Percentiles rank a stretch among this genome's conserved stretches.
phyloP scores from a whole-genome alignment of 495 filamentous ascomycete genomes.

The Penicillium riverlandense region DNA sequence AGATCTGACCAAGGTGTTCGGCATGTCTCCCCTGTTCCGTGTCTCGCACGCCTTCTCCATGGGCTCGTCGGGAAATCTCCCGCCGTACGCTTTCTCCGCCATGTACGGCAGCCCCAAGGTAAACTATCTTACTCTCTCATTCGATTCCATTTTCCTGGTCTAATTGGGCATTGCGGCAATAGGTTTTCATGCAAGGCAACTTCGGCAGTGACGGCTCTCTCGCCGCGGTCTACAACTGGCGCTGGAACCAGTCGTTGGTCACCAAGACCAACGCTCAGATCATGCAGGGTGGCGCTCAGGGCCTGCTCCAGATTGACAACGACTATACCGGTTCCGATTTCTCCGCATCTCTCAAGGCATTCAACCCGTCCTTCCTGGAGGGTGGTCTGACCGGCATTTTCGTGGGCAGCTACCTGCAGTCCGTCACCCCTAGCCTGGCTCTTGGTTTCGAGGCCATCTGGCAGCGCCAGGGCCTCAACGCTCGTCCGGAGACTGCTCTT shows the following conservation, averaged over 20 bases:
- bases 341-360: constrained; percentile 77
- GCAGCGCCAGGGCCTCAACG: constrained; percentile 71
- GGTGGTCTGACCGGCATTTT: constrained; percentile 90
- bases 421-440: constrained; percentile 78
- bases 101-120: constrained; percentile 91
- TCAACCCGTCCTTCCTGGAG: constrained; percentile 90
- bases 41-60: constrained; percentile 94
- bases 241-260: constrained; percentile 67
- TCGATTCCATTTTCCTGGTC: not conserved
- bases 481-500: constrained; percentile 74
- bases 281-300: constrained; percentile 53
- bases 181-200: constrained; percentile 95
- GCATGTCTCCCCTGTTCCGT: constrained; percentile 89
- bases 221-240: constrained; percentile 79
- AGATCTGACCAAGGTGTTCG: constrained; percentile 92
- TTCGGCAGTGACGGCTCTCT: constrained; percentile 84
- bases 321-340: constrained; percentile 94
- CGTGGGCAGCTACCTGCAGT: constrained; percentile 91
- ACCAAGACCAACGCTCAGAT: constrained; percentile 83
- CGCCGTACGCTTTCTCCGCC: constrained; percentile 89
- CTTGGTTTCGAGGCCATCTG: constrained; percentile 89
- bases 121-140: constrained; percentile 6
- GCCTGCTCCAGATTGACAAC: constrained; percentile 83
- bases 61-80: constrained; percentile 70
- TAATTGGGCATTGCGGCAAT: constrained; percentile 4